These are phyloP conservation scores for Metschnikowia lochheadii DNA, from an alignment of 805 yeast genomes.

Conservation along the genomic window DNA sequence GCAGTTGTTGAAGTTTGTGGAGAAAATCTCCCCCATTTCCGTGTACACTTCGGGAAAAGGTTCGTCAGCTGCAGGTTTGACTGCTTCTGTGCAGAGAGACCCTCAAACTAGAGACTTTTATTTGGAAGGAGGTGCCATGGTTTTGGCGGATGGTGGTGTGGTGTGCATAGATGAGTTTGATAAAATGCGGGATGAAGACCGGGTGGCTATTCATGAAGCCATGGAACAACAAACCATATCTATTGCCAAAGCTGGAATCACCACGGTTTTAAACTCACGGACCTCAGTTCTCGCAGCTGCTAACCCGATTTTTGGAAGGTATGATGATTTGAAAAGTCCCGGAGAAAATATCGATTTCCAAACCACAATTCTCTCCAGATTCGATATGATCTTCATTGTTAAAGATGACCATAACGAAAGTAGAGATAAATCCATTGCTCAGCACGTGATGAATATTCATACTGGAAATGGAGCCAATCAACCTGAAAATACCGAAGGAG, in stretches of 20 bases:
- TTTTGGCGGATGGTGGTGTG: slow-evolving; percentile 98
- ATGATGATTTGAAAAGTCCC: slow-evolving; percentile 92
- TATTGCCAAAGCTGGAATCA: slow-evolving; percentile 98
- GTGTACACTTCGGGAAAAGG: slow-evolving; percentile 99
- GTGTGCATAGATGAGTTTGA: slow-evolving; percentile 99
- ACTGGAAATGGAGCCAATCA: slow-evolving; percentile 52
- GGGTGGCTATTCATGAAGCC: slow-evolving; percentile 99
- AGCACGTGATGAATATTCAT: slow-evolving; percentile 92
- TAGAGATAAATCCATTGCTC: slow-evolving; percentile 85
- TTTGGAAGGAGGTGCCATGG: slow-evolving; percentile 99
- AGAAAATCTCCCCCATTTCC: slow-evolving; percentile 89
- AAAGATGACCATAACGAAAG: slow-evolving; percentile 89
- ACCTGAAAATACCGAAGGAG: slow-evolving; percentile 59
- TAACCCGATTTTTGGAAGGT: slow-evolving; percentile 93
- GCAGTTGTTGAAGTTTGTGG: slow-evolving; percentile 90
- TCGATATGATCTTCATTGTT: slow-evolving; percentile 96
- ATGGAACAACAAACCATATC: slow-evolving; percentile 99
- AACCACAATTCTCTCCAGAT: slow-evolving; percentile 92
- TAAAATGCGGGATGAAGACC: slow-evolving; percentile 97
- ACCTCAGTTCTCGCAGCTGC: slow-evolving; percentile 98
- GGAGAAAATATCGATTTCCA: slow-evolving; percentile 98
- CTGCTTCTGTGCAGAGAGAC: slow-evolving; percentile 96
- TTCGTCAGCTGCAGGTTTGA: slow-evolving; percentile 98
- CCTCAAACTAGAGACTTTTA: slow-evolving; percentile 84
- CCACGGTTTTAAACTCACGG: slow-evolving; percentile 92